Conservation (phyloP, 768 basidiomycete genomes). For the Amanita molliuscula region DNA sequence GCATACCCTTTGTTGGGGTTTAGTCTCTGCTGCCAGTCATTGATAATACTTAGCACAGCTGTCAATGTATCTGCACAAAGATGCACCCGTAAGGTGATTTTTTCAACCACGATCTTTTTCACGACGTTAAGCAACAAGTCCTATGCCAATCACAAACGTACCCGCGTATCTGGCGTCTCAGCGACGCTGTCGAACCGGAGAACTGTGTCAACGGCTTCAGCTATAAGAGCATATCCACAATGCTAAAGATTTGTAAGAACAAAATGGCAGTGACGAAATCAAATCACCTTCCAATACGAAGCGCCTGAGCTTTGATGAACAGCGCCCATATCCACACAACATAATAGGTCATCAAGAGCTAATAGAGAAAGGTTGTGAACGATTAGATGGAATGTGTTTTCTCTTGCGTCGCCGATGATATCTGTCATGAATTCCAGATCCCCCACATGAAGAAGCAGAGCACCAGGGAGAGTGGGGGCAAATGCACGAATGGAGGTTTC, state of each 20-base stretch:
- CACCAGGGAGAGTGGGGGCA: slow-evolving; percentile 50
- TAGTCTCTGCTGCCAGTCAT: slow-evolving; percentile 31
- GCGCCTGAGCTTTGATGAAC: slow-evolving; percentile 19
- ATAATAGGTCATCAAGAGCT: slow-evolving; percentile 22
- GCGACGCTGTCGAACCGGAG: background rate
- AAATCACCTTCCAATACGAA: slow-evolving; percentile 55
- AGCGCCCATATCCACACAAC: slow-evolving; percentile 3
- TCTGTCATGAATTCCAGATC: slow-evolving; percentile 64
- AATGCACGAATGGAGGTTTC: slow-evolving; percentile 59
- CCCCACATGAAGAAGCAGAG: slow-evolving; percentile 55
- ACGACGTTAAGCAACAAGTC: background rate
- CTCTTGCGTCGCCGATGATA: slow-evolving; percentile 54
- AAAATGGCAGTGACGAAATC: background rate
- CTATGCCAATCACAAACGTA: background rate
- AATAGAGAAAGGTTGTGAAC: slow-evolving; percentile 41
- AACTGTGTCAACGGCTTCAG: background rate
- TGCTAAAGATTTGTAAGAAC: background rate
- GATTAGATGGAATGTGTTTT: slow-evolving; percentile 39
- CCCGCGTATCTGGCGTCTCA: background rate
- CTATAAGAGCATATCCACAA: slow-evolving; percentile 52
- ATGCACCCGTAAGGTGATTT: slow-evolving; percentile 45
- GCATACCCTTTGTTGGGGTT: slow-evolving; percentile 21
- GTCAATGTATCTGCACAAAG: slow-evolving; percentile 72
- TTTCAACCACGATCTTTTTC: slow-evolving; percentile 44
- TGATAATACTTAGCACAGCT: slow-evolving; percentile 44